phyloP scores from a whole-genome alignment of 805 yeast genomes.

The Teunomyces pallodes region DNA sequence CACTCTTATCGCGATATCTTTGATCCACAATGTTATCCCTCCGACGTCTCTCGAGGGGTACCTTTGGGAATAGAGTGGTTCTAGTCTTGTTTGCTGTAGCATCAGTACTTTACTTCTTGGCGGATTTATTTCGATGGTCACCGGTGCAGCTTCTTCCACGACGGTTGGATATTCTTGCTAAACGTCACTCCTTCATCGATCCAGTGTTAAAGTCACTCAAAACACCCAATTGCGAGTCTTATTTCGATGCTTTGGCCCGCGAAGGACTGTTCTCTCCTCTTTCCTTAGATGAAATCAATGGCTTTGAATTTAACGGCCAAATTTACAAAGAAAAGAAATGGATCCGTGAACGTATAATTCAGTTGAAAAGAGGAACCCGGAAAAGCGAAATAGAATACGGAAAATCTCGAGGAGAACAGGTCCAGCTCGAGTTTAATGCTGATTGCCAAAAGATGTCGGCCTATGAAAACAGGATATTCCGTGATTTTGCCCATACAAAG shows the following conservation, averaged over 20 bases:
- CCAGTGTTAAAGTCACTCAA: not conserved
- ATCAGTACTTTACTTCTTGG: not conserved
- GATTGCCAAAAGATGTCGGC: conserved; percentile 6
- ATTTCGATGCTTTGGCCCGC: not conserved
- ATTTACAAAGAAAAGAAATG: conserved; percentile 27
- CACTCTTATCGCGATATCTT: not conserved
- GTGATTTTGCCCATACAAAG: conserved; percentile 19
- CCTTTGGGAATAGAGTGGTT: not conserved
- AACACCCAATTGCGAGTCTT: not conserved
- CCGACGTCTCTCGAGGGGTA: not conserved
- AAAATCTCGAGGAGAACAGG: conserved; percentile 10
- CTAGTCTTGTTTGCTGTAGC: not conserved
- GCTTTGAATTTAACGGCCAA: conserved; percentile 14
- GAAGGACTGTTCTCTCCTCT: not conserved
- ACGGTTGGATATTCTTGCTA: not conserved
- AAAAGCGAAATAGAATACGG: conserved; percentile 11
- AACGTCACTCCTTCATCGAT: not conserved
- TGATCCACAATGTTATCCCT: not conserved
- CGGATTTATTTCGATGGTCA: not conserved
- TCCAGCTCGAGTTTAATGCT: conserved; percentile 10
- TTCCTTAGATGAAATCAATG: not conserved
- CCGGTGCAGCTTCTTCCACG: not conserved
- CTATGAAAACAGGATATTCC: conserved; percentile 17
- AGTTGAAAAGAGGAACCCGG: conserved; percentile 13
- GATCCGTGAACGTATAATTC: conserved; percentile 18